These are phyloP conservation scores for Claviceps sp. DNA, from an alignment of 2,329 filamentous ascomycete species.

Conservation along the genomic window DNA sequence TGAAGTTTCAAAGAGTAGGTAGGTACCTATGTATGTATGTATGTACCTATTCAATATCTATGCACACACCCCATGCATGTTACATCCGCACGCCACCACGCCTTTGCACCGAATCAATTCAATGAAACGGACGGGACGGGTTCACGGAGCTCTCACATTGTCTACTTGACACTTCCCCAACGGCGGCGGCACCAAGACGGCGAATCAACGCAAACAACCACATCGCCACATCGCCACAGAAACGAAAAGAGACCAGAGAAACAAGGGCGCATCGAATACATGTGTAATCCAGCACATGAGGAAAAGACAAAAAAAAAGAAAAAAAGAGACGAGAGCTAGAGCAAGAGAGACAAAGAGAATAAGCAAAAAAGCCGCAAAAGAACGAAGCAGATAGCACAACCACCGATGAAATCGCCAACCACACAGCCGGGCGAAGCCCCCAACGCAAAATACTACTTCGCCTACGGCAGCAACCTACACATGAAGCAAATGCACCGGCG, in stretches of 20 bases:
- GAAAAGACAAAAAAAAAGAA: neutral
- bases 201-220: neutral
- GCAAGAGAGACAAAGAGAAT: neutral
- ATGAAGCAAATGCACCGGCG: slow-evolving; percentile 30
- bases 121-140: neutral
- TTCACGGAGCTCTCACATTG: neutral
- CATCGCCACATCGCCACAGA: too few species aligned
- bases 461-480: slow-evolving; percentile 33
- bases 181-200: too few species aligned
- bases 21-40: too few species aligned
- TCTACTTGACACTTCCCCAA: neutral
- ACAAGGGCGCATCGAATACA: neutral
- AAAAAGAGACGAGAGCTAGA: neutral
- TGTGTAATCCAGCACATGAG: neutral
- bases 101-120: neutral
- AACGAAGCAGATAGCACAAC: neutral
- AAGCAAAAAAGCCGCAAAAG: neutral
- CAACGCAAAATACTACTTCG: slow-evolving; percentile 27
- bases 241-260: too few species aligned
- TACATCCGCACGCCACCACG: neutral
- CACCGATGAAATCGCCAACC: neutral
- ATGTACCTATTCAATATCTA: too few species aligned
- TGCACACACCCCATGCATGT: too few species aligned
- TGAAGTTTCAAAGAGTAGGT: too few species aligned
- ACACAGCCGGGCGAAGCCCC: neutral